phyloP scores from a whole-genome alignment of 2,329 filamentous ascomycete species.

The Dactylellina sp. region DNA sequence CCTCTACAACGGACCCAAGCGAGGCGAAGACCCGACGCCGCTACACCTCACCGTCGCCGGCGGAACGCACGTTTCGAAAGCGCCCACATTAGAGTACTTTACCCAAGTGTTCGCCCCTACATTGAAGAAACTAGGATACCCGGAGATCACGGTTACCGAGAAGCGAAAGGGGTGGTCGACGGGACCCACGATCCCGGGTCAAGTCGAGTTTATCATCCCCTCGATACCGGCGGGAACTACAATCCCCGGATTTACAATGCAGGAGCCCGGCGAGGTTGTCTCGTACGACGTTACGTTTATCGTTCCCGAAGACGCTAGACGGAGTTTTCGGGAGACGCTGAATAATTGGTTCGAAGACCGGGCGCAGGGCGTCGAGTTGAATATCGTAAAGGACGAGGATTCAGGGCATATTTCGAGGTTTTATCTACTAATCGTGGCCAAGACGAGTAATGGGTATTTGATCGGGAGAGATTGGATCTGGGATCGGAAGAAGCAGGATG shows the following conservation, averaged over 20 bases:
- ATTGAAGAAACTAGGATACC: constrained; percentile 63
- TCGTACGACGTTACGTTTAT: constrained; percentile 69
- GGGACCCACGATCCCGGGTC: constrained; percentile 65
- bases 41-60: constrained; percentile 69
- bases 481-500: constrained; percentile 40
- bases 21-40: constrained; percentile 59
- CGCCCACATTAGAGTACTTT: constrained; percentile 72
- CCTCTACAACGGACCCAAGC: constrained; percentile 63
- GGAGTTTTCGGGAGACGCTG: constrained; percentile 40
- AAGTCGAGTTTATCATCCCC: constrained; percentile 66
- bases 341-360: constrained; percentile 30
- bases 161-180: constrained; percentile 68
- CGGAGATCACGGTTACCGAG: constrained; percentile 57
- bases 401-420: constrained; percentile 68
- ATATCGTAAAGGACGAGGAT: constrained; percentile 68
- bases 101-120: constrained; percentile 72
- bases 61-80: constrained; percentile 72
- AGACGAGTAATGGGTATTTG: constrained; percentile 63
- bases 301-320: constrained; percentile 64
- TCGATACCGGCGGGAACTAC: constrained; percentile 64
- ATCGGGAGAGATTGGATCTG: constrained; percentile 57
- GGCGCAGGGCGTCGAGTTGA: constrained; percentile 62
- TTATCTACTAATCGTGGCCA: constrained; percentile 71
- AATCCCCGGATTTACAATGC: constrained; percentile 63
- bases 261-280: constrained; percentile 63